Base-by-base conservation (phyloP, 495 filamentous ascomycete species). In the Penicillium cosmopolitanum region DNA sequence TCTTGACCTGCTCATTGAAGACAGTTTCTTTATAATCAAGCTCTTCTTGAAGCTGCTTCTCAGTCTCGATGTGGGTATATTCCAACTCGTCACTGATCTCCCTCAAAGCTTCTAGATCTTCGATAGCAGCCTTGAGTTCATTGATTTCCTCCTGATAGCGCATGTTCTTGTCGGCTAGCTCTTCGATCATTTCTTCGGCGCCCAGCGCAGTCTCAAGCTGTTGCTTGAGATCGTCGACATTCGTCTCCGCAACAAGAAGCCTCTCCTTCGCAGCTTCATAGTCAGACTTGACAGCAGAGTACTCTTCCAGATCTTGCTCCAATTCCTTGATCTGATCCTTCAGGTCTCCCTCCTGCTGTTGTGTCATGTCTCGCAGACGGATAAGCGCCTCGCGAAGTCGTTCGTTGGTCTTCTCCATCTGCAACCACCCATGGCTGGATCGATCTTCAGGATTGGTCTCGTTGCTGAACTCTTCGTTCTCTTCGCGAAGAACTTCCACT, bases 11-110 rank as follows among this genome's bases (percentile, higher is more conserved):
- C 61, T 98, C 95, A 15, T 80, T 81, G 62, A 96, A 88, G 23
- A 96, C 71, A 51, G 77, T 74, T 55, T 97, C 92, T 56, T 87
- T 87, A 66, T 90, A 87, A 62, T 97, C 92, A 23, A 97, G 84
- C 62, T 97, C 94, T 56, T 95, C 92, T 71, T 96, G 92, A 73
- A 98, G 85, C 70, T 98, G 92, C 67, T 93, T 96, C 65, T 94
- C 91, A 11, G 91, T 90, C 66, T 97, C 93, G 13, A 92, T 82
- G 71, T 97, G 92, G 64, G 96, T 96, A 66, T 91, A 85, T 68
- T 97, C 94, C 10, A 98, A 83, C 70, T 98, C 96, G 62, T 98
- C 94, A 63, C 89, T 92, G 50, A 98, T 85, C 61, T 98, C 95
- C 68, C 93, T 94, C 48, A 98, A 72, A 33, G 81, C 86, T 68